Percentiles rank a stretch among this genome's conserved stretches.
These are phyloP conservation scores for Apiospora sp. DNA, from an alignment of 2,329 filamentous ascomycete genomes.

Conservation along the genomic window DNA sequence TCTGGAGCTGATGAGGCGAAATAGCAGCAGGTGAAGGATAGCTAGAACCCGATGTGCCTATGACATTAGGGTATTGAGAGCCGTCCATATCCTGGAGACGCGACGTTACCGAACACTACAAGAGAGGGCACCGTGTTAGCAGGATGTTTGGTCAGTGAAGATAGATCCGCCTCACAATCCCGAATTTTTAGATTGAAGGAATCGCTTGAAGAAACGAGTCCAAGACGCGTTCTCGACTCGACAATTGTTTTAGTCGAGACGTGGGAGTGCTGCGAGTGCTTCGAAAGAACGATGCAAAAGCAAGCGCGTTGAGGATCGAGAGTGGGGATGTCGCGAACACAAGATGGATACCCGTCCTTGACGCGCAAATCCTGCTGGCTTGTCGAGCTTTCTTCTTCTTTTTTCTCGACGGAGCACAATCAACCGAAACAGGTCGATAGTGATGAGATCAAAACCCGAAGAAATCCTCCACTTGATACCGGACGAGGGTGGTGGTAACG, in stretches of 20 bases:
- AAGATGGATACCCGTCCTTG: slow-evolving; percentile 17
- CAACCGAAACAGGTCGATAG: not conserved
- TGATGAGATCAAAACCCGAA: slow-evolving; percentile 25
- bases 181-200: slow-evolving; percentile 1
- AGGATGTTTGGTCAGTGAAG: not conserved
- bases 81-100: slow-evolving; percentile 59
- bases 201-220: not conserved
- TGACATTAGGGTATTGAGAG: slow-evolving; percentile 62
- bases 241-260: slow-evolving; percentile 3
- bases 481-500: slow-evolving; percentile 26
- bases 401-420: not conserved
- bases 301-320: slow-evolving; percentile 18
- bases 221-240: slow-evolving; percentile 17
- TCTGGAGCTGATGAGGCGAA: slow-evolving; percentile 60
- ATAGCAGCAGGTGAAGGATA: slow-evolving; percentile 62
- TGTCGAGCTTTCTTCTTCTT: slow-evolving; percentile 14
- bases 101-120: slow-evolving; percentile 32
- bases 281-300: slow-evolving; percentile 15
- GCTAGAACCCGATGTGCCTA: slow-evolving; percentile 60
- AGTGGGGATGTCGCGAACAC: slow-evolving; percentile 24
- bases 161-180: slow-evolving; percentile 21
- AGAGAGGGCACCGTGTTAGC: slow-evolving; percentile 32
- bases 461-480: slow-evolving; percentile 30
- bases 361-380: slow-evolving; percentile 6
- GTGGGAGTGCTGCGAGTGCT: slow-evolving; percentile 14